These are phyloP conservation scores for Ganoderma lucidum DNA, from an alignment of 1,284 basidiomycete species.

Conservation along the genomic window DNA sequence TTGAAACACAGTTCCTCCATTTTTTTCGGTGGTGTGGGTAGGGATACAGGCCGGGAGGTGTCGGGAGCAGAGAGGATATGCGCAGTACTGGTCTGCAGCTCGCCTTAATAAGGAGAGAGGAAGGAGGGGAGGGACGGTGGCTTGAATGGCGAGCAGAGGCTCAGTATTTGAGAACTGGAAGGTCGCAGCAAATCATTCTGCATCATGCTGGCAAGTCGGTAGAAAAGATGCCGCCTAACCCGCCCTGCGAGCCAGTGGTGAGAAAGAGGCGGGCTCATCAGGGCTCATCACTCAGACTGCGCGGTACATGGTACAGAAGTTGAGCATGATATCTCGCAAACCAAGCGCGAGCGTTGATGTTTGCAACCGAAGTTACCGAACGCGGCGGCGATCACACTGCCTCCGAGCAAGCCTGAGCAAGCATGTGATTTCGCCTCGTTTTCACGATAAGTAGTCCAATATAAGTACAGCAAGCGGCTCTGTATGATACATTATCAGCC, in stretches of 20 bases:
- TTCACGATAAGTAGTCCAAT: background rate
- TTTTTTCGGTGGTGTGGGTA: background rate
- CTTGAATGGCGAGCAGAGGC: too few species aligned
- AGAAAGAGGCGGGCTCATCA: background rate
- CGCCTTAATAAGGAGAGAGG: background rate
- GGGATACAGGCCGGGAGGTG: background rate
- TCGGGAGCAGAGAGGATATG: background rate
- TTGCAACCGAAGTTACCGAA: background rate
- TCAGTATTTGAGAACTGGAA: background rate
- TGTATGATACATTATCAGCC: too few species aligned
- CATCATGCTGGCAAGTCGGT: background rate
- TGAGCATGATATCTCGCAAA: background rate
- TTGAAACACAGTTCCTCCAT: conserved; percentile 5
- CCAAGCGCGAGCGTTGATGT: background rate
- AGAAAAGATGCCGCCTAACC: background rate
- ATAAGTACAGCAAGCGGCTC: too few species aligned
- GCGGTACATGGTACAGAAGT: background rate
- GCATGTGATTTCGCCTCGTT: background rate
- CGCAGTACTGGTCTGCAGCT: background rate
- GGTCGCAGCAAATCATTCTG: background rate
- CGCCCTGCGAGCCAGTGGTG: background rate
- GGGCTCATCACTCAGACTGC: background rate
- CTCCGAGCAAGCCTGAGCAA: background rate
- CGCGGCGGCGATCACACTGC: background rate
- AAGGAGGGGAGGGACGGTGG: background rate